A percentile compares a stretch with the other conserved stretches of the same genome.
Evolutionary conservation across 805 yeast genomes (phyloP).

Genomic region (Sporopachydermia quercuum): DNA sequence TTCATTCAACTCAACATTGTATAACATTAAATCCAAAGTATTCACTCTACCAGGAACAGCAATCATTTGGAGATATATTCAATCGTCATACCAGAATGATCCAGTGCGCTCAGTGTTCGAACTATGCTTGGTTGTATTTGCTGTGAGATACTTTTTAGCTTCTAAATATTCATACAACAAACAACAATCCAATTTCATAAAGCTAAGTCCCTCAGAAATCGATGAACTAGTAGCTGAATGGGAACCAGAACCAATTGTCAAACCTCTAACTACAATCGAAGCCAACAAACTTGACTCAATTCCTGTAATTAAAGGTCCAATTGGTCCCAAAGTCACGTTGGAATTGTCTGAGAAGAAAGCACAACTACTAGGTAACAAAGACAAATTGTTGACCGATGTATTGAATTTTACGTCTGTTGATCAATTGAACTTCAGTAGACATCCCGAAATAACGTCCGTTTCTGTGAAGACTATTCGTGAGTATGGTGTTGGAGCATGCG

Average conservation of each 20-base stretch:
- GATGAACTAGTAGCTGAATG: conserved; percentile 81
- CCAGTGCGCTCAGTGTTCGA: conserved; percentile 84
- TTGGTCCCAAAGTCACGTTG: conserved; percentile 24
- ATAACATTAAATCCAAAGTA: conserved; percentile 4
- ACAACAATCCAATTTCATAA: conserved; percentile 40
- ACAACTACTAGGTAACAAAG: conserved; percentile 11
- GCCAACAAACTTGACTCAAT: conserved; percentile 46
- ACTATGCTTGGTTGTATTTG: conserved; percentile 60
- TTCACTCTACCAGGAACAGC: conserved; percentile 23
- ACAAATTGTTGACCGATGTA: conserved; percentile 20
- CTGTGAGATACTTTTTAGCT: conserved; percentile 67
- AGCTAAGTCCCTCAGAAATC: conserved; percentile 44
- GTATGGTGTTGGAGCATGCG: conserved; percentile 96
- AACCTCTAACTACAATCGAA: conserved; percentile 34
- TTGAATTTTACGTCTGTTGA: conserved; percentile 61
- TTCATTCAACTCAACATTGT: conserved; percentile 5
- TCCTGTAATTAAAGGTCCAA: conserved; percentile 48
- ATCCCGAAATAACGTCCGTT: conserved; percentile 29
- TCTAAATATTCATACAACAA: conserved; percentile 66
- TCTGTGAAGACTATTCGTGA: conserved; percentile 45
- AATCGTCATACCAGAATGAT: conserved; percentile 81
- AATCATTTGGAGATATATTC: conserved; percentile 43
- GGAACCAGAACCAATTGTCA: conserved; percentile 78
- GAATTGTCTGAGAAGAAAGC: conserved; percentile 7
- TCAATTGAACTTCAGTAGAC: conserved; percentile 45